phyloP scores from a whole-genome alignment of 805 yeast genomes.

The Torulaspora delbrueckii region DNA sequence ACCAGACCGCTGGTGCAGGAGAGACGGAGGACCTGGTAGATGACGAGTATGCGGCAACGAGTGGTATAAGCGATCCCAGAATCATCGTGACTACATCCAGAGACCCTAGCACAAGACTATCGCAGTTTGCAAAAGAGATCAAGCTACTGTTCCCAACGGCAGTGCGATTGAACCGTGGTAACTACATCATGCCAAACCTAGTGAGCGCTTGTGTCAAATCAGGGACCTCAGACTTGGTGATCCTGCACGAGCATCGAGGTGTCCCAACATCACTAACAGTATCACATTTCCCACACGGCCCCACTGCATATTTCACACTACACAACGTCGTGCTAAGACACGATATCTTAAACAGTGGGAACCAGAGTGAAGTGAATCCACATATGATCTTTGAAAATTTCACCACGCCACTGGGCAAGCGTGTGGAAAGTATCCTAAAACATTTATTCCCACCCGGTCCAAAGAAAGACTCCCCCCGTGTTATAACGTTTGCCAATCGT shows the following conservation, averaged over 20 bases:
- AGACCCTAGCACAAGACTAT: slow-evolving; percentile 76
- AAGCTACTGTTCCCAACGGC: slow-evolving; percentile 86
- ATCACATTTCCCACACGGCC: slow-evolving; percentile 97
- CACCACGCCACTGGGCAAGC: slow-evolving; percentile 69
- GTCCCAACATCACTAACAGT: slow-evolving; percentile 91
- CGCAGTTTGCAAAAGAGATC: slow-evolving; percentile 91
- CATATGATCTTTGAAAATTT: slow-evolving; percentile 92
- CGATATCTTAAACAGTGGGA: slow-evolving; percentile 80
- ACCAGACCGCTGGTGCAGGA: slow-evolving; percentile 60
- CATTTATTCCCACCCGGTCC: slow-evolving; percentile 97
- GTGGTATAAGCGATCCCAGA: slow-evolving; percentile 88
- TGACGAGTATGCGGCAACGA: slow-evolving; percentile 83
- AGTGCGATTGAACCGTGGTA: slow-evolving; percentile 88
- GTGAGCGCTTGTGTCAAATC: slow-evolving; percentile 79
- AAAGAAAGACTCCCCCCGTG: slow-evolving; percentile 81
- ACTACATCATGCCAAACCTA: slow-evolving; percentile 75
- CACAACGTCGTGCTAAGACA: slow-evolving; percentile 94
- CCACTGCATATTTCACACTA: slow-evolving; percentile 87
- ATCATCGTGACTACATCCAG: slow-evolving; percentile 90
- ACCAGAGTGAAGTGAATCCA: slow-evolving; percentile 87
- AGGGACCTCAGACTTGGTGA: slow-evolving; percentile 75
- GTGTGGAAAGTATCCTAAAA: slow-evolving; percentile 75
- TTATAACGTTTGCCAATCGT: slow-evolving; percentile 84
- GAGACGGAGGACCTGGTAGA: slow-evolving; percentile 53
- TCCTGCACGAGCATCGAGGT: slow-evolving; percentile 96